These are phyloP conservation scores for Combretum micranthum DNA, from an alignment of 345 rosid genomes.

Conservation along the genomic window DNA sequence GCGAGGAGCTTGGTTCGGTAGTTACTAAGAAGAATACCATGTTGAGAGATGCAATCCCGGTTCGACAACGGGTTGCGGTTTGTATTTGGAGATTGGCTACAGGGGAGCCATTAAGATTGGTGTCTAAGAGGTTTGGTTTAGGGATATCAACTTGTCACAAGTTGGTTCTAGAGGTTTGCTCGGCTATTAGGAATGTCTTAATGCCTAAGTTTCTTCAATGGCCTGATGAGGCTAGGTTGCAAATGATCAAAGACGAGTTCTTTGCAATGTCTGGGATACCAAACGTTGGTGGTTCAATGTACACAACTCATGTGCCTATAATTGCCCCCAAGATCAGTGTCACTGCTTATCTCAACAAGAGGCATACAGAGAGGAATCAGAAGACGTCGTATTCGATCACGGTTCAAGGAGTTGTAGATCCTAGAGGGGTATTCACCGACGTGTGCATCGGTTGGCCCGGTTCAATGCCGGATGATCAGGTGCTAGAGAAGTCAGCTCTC, in stretches of 20 bases:
- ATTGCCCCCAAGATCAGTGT: conserved; percentile 37
- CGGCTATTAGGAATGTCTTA: conserved; percentile 30
- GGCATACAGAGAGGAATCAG: conserved; percentile 47
- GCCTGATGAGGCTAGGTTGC: conserved; percentile 28
- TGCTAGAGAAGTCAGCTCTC: conserved; percentile 35
- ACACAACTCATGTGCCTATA: conserved; percentile 46
- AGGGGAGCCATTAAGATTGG: conserved; percentile 45
- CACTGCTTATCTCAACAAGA: conserved; percentile 34
- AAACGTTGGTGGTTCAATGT: conserved; percentile 38
- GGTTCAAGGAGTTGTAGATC: conserved; percentile 47
- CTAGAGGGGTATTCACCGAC: conserved; percentile 36
- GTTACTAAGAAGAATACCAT: conserved; percentile 50
- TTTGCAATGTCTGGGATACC: conserved; percentile 30
- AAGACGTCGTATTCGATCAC: conserved; percentile 43
- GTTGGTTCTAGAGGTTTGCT: conserved; percentile 44
- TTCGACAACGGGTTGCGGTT: conserved; percentile 50
- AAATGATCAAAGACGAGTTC: conserved; percentile 18
- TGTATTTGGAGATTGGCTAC: conserved; percentile 55
- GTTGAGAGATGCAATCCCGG: conserved; percentile 51
- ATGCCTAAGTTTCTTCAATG: conserved; percentile 46
- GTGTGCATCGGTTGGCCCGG: conserved; percentile 57
- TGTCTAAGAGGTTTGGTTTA: conserved; percentile 45
- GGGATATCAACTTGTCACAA: conserved; percentile 59
- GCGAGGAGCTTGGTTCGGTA: conserved; percentile 33
- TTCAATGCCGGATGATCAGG: conserved; percentile 46